A percentile compares a stretch with the other conserved stretches of the same genome.
Conservation (phyloP, 2,329 filamentous ascomycete genomes). For the Apiospora malaysiana region DNA sequence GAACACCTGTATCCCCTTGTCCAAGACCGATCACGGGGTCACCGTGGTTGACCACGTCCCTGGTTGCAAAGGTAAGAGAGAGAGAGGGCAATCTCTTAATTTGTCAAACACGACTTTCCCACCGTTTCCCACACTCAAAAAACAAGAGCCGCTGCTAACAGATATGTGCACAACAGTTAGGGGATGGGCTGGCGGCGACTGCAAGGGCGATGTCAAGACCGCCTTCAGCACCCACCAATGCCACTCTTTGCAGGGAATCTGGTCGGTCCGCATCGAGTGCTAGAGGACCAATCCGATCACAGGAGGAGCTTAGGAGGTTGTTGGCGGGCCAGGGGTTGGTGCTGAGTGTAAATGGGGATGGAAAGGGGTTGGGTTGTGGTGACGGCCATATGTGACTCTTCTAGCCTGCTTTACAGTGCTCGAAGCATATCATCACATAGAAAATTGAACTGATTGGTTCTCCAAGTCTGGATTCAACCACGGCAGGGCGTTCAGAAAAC, state of each 20-base stretch:
- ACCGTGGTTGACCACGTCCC: background rate
- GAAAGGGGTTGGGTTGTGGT: too few relatives aligned
- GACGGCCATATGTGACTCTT: too few relatives aligned
- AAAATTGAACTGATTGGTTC: too few relatives aligned
- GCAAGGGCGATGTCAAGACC: background rate
- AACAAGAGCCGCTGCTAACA: too few relatives aligned
- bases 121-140: too few relatives aligned
- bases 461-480: too few relatives aligned
- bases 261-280: background rate
- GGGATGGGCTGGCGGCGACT: background rate
- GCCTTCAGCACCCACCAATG: constrained; percentile 13
- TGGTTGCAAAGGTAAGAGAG: constrained; percentile 1
- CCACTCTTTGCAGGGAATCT: background rate
- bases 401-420: too few relatives aligned
- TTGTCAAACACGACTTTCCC: background rate
- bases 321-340: too few relatives aligned
- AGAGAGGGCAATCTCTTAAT: background rate
- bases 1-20: background rate
- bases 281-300: background rate
- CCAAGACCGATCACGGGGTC: background rate
- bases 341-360: too few relatives aligned
- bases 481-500: too few relatives aligned
- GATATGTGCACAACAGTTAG: background rate
- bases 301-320: too few relatives aligned
- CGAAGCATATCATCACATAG: too few relatives aligned